These are phyloP conservation scores for Parasitella parasitica DNA, from an alignment of 371 early-diverging fungal species.

Conservation along the genomic window DNA sequence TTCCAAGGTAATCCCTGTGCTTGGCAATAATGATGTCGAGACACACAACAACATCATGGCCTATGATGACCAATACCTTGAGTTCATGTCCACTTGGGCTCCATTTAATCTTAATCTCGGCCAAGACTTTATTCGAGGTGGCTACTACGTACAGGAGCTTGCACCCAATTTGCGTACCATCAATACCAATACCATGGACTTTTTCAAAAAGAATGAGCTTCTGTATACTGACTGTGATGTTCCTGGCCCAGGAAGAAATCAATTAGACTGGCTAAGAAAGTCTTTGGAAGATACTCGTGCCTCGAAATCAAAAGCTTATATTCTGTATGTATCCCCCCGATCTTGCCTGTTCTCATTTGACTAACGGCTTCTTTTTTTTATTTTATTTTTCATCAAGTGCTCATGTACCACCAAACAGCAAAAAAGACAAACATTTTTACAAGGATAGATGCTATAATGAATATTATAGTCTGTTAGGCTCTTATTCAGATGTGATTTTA, in stretches of 20 bases:
- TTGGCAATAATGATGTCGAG: slow-evolving; percentile 39
- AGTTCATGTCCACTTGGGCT: slow-evolving; percentile 19
- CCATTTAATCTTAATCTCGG: slow-evolving; percentile 22
- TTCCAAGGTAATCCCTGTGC: slow-evolving; percentile 33
- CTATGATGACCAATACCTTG: background rate
- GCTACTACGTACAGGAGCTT: slow-evolving; percentile 23
- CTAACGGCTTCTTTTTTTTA: background rate
- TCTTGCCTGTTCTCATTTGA: too few species aligned
- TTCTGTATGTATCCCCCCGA: slow-evolving; percentile 16
- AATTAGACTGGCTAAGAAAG: slow-evolving; percentile 33
- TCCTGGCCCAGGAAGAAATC: slow-evolving; percentile 18
- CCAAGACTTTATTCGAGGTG: slow-evolving; percentile 17
- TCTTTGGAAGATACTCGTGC: slow-evolving; percentile 6
- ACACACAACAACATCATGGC: slow-evolving; percentile 17
- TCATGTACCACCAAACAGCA: slow-evolving; percentile 52
- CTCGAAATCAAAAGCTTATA: background rate
- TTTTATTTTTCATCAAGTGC: slow-evolving; percentile 22
- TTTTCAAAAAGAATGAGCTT: slow-evolving; percentile 21
- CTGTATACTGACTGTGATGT: slow-evolving; percentile 25
- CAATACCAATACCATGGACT: slow-evolving; percentile 25
- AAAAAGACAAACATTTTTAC: slow-evolving; percentile 8
- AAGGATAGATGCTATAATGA: slow-evolving; percentile 30
- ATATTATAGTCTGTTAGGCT: slow-evolving; percentile 44
- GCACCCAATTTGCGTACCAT: slow-evolving; percentile 11
- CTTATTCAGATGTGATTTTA: slow-evolving; percentile 37